These are phyloP conservation scores for Apiospora marii DNA, from an alignment of 2,329 filamentous ascomycete genomes.

Conservation along the genomic window DNA sequence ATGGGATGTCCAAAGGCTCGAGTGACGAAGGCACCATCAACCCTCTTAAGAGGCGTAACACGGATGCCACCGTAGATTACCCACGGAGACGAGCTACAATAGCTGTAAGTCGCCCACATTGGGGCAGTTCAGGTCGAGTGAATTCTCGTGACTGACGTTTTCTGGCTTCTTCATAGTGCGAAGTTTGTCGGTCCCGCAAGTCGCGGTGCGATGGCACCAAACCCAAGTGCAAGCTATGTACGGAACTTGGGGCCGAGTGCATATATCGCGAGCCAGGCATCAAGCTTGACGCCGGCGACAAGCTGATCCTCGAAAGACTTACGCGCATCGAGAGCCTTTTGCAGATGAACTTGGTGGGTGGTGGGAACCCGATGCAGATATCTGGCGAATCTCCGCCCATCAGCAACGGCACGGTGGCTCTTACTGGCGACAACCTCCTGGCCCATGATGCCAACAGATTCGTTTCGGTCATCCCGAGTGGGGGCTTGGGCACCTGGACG, in stretches of 20 bases:
- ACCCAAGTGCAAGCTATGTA: conserved; percentile 85
- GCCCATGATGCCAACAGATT: conserved; percentile 55
- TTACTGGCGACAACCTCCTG: conserved; percentile 66
- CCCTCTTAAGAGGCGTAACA: conserved; percentile 68
- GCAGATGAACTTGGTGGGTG: conserved; percentile 70
- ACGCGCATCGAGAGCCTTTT: conserved; percentile 80
- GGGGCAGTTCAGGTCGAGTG: conserved; percentile 21
- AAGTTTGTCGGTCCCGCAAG: conserved; percentile 82
- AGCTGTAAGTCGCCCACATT: conserved; percentile 58
- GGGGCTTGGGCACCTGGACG: conserved; percentile 77
- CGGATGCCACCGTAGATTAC: conserved; percentile 68
- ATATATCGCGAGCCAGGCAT: conserved; percentile 86
- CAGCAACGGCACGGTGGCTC: conserved; percentile 65
- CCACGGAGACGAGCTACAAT: conserved; percentile 71
- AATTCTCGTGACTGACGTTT: conserved; percentile 27
- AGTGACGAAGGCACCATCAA: conserved; percentile 59
- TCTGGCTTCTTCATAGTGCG: conserved; percentile 62
- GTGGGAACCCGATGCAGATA: conserved; percentile 60
- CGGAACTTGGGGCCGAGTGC: conserved; percentile 82
- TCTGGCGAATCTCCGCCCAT: conserved; percentile 70
- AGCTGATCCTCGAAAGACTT: conserved; percentile 81
- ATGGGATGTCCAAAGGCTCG: conserved; percentile 54
- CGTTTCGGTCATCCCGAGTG: conserved; percentile 64
- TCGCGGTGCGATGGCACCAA: conserved; percentile 81
- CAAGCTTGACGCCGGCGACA: conserved; percentile 87